Conservation (phyloP, 352 stramenopile genomes). For the Globisporangium megalacanthum region DNA sequence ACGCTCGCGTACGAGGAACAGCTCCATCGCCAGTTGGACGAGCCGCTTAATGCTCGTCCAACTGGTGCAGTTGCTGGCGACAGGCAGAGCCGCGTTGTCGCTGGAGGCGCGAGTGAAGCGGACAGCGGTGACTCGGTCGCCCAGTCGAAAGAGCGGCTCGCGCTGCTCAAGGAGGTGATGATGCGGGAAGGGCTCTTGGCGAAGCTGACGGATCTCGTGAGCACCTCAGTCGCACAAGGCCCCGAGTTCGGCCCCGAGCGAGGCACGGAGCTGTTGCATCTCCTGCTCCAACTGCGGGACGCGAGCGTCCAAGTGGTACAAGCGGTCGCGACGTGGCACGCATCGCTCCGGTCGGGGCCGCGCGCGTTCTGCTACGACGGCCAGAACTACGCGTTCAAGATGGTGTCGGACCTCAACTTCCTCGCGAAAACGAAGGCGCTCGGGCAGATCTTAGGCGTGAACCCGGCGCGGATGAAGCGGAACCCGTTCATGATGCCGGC, state of each 20-base stretch:
- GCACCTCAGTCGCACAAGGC: constrained; percentile 13
- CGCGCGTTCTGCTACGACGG: constrained; percentile 43
- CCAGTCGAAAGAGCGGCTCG: constrained; percentile 25
- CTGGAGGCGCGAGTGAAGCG: not conserved
- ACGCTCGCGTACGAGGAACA: constrained; percentile 65
- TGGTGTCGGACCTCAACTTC: constrained; percentile 78
- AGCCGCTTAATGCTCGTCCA: constrained; percentile 9
- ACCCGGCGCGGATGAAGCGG: constrained; percentile 50
- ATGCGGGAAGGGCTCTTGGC: constrained; percentile 55
- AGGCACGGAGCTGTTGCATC: constrained; percentile 49
- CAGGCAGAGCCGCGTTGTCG: not conserved
- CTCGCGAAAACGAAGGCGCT: constrained; percentile 43
- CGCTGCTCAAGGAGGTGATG: constrained; percentile 49
- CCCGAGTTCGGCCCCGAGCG: constrained; percentile 32
- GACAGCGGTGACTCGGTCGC: not conserved
- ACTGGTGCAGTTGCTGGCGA: not conserved
- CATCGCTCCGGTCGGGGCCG: constrained; percentile 16
- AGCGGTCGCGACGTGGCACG: constrained; percentile 53
- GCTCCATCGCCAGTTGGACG: constrained; percentile 17
- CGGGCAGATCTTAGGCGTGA: constrained; percentile 46
- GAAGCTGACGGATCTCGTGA: constrained; percentile 38
- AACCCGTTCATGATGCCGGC: constrained; percentile 85
- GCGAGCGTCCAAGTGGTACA: constrained; percentile 46
- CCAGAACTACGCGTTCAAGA: constrained; percentile 66
- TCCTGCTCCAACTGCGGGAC: constrained; percentile 62